Evolutionary conservation across 2,329 filamentous ascomycete genomes (phyloP).

Genomic region (Paracamarosporium sp.): DNA sequence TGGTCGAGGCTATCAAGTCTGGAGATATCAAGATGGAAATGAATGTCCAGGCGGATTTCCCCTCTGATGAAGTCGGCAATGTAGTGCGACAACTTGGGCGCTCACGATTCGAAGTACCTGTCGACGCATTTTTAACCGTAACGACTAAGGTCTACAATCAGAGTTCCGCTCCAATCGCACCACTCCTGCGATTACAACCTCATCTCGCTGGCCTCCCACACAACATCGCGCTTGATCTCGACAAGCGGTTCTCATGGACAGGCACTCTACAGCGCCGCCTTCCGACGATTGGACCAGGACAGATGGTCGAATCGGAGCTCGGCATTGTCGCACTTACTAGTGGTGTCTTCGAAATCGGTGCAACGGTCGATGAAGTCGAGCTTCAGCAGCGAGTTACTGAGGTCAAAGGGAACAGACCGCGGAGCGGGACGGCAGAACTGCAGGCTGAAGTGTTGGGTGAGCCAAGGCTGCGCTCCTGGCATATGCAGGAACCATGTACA

Average conservation of each 20-base stretch:
- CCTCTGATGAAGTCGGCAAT: slow-evolving; percentile 12
- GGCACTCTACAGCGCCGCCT: slow-evolving; percentile 80
- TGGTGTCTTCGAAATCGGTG: slow-evolving; percentile 83
- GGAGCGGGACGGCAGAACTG: slow-evolving; percentile 33
- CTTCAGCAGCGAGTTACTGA: slow-evolving; percentile 46
- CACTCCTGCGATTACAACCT: slow-evolving; percentile 78
- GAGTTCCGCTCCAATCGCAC: slow-evolving; percentile 69
- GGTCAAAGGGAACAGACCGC: slow-evolving; percentile 22
- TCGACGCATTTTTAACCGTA: slow-evolving; percentile 73
- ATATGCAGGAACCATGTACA: slow-evolving; percentile 53
- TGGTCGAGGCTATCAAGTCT: slow-evolving; percentile 83
- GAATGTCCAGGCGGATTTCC: slow-evolving; percentile 31
- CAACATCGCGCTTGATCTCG: slow-evolving; percentile 78
- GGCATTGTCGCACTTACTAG: slow-evolving; percentile 78
- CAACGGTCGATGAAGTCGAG: slow-evolving; percentile 80
- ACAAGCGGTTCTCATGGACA: slow-evolving; percentile 83
- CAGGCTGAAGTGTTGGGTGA: slow-evolving; percentile 40
- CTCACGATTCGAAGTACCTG: slow-evolving; percentile 55
- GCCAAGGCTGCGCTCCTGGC: slow-evolving; percentile 52
- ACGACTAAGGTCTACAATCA: slow-evolving; percentile 77
- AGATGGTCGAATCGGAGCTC: slow-evolving; percentile 67
- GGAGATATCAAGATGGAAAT: slow-evolving; percentile 76
- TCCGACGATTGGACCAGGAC: slow-evolving; percentile 65
- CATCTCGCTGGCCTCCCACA: slow-evolving; percentile 75
- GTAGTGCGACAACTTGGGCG: slow-evolving; percentile 48